phyloP scores from a whole-genome alignment of 352 stramenopile genomes.

The Phytopythium vexans region DNA sequence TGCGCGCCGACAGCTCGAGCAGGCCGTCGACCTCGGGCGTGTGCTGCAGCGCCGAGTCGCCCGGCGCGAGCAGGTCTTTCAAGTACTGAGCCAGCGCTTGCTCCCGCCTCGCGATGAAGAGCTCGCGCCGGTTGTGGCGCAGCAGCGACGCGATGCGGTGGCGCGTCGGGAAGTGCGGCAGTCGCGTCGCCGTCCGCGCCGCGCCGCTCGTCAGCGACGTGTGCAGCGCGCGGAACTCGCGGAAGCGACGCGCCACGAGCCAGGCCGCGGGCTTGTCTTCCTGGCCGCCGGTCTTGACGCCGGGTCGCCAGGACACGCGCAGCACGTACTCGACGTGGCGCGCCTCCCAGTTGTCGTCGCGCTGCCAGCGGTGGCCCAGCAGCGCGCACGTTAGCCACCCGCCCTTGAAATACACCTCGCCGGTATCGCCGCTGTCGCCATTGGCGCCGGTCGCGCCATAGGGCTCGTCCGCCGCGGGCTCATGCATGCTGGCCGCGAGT shows the following conservation, averaged over 20 bases:
- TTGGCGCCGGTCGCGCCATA: too few species aligned
- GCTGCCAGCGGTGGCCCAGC: slow-evolving; percentile 8
- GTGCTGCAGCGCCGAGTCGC: background rate
- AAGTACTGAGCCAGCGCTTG: slow-evolving; percentile 1
- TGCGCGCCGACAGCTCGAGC: background rate
- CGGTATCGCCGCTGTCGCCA: too few species aligned
- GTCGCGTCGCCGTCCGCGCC: background rate
- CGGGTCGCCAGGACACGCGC: slow-evolving; percentile 4
- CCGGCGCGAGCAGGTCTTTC: background rate
- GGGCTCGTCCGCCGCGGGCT: too few species aligned
- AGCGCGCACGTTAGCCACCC: background rate
- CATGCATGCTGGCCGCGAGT: too few species aligned
- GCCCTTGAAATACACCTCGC: background rate
- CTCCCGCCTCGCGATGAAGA: slow-evolving; percentile 3
- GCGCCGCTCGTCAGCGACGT: background rate
- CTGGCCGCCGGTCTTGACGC: background rate
- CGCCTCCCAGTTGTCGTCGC: background rate
- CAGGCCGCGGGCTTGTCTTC: background rate
- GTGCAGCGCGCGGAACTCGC: slow-evolving; percentile 5
- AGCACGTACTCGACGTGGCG: slow-evolving; percentile 8
- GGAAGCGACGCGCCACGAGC: slow-evolving; percentile 3
- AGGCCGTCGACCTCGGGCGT: background rate
- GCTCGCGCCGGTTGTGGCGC: slow-evolving; percentile 3
- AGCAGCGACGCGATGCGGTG: slow-evolving; percentile 1
- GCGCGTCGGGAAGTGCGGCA: slow-evolving; percentile 1